Base-by-base conservation (phyloP, 75 land plant species). In the Cupressus sempervirens region DNA sequence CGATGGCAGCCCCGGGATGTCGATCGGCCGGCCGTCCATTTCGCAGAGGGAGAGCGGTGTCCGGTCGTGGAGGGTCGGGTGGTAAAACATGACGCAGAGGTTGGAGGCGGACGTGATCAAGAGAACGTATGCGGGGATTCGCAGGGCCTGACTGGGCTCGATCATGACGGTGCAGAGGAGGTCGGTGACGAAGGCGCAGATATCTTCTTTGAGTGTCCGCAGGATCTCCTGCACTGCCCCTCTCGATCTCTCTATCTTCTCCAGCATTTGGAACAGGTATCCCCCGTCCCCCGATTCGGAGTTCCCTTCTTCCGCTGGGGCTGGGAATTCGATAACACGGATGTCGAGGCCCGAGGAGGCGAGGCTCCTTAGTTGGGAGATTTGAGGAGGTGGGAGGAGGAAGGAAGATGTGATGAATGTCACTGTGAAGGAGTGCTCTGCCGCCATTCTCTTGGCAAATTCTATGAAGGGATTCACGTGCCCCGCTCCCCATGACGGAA, bases 381-480 rank as follows among this genome's bases (percentile, higher is more conserved):
- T 29, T 76, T 84, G 38, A 12, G 85, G 6, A 23, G 84, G 9
- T 15, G 38, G 52, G 29, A n/a, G 35, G 4, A 45, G 13, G 58
- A 23, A 32, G 30, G 45, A 5, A 1, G 48, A 12, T 2, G 56
- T 48, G n/a, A 81, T 81, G 36, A 81, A 81, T 32, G 97, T 92
- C 84, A 92, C 84, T 0, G 74, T n/a, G 84, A 92, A 87, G 26
- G 74, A 29, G 80, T 88, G 86, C 40, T 68, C 77, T 70, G 3
- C 62, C 83, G 92, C 84, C 65, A 95, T 89, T 8, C 85, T 89
- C 86, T 87, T 92, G 75, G 93, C 90, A 35, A 93, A 84, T 83
- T 95, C 92, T 20, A 84, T 36, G 56, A 93, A 54, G 2, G 97
- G 94, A 85, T 85, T 90, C 35, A 92, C 84, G 88, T 93, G 97